Conservation (phyloP, 495 filamentous ascomycete species). For the Recurvomyces mirabilis region DNA sequence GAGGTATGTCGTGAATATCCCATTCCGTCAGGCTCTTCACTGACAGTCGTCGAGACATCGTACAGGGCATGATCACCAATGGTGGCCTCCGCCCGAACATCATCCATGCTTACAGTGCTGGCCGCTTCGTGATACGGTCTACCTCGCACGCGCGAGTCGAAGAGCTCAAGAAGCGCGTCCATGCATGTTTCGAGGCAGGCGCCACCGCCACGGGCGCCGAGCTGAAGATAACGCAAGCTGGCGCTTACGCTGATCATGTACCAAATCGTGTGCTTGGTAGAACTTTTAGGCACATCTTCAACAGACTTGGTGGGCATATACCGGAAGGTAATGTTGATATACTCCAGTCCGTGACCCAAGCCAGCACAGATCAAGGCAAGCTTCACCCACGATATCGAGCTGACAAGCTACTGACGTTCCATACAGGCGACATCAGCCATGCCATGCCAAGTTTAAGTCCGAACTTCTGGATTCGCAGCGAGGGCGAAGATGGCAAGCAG, state of each 20-base stretch:
- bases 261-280: constrained; percentile 45
- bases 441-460: constrained; percentile 50
- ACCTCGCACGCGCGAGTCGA: constrained; percentile 20
- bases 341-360: constrained; percentile 34
- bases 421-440: constrained; percentile 46
- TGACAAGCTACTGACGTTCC: not conserved
- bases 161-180: constrained; percentile 39
- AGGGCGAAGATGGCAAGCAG: constrained; percentile 12
- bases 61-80: constrained; percentile 48
- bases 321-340: constrained; percentile 38
- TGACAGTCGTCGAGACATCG: too few relatives aligned
- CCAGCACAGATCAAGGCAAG: constrained; percentile 38
- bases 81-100: constrained; percentile 51
- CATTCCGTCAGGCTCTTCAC: too few relatives aligned
- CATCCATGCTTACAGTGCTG: constrained; percentile 43
- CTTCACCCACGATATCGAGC: not conserved
- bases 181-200: constrained; percentile 49
- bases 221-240: constrained; percentile 36
- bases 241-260: constrained; percentile 48
- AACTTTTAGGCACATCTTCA: constrained; percentile 11
- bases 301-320: constrained; percentile 34
- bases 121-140: constrained; percentile 18
- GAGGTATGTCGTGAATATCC: too few relatives aligned
- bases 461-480: constrained; percentile 42
- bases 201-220: constrained; percentile 49